Percentiles rank a stretch among this genome's conserved stretches.
phyloP scores from a whole-genome alignment of 1,284 basidiomycete species.

The Rhodotorula glutinis region DNA sequence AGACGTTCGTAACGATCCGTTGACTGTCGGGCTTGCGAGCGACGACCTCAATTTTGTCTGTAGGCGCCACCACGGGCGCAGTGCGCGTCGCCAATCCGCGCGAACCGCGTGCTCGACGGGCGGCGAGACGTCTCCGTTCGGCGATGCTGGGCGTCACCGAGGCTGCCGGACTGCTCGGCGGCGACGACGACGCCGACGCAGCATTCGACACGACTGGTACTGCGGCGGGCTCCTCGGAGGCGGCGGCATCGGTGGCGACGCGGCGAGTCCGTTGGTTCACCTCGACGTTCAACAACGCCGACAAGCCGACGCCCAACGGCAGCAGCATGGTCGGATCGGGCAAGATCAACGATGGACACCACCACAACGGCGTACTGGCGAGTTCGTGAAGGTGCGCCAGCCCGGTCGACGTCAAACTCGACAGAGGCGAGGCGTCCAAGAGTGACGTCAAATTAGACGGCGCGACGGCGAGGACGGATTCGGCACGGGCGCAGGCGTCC shows the following conservation, averaged over 20 bases:
- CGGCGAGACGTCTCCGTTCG: conserved; percentile 24
- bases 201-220: background rate
- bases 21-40: conserved; percentile 18
- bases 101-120: conserved; percentile 1
- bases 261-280: conserved; percentile 46
- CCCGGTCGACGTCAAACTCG: conserved; percentile 49
- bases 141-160: background rate
- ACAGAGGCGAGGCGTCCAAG: conserved; percentile 44
- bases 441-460: conserved; percentile 37
- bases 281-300: conserved; percentile 74
- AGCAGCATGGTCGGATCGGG: conserved; percentile 66
- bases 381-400: conserved; percentile 48
- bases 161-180: no score
- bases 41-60: background rate
- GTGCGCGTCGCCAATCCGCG: conserved; percentile 3
- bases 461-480: conserved; percentile 15
- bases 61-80: background rate
- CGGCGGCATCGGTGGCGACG: background rate
- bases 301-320: conserved; percentile 66
- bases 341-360: conserved; percentile 65
- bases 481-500: conserved; percentile 49
- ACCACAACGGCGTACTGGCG: conserved; percentile 69
- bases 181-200: background rate
- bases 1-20: conserved; percentile 60
- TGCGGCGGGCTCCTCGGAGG: background rate